Evolutionary conservation across 2,329 filamentous ascomycete species (phyloP), one percentile per base, ranked within the genome.

Genomic region (Diaporthe destruens): DNA sequence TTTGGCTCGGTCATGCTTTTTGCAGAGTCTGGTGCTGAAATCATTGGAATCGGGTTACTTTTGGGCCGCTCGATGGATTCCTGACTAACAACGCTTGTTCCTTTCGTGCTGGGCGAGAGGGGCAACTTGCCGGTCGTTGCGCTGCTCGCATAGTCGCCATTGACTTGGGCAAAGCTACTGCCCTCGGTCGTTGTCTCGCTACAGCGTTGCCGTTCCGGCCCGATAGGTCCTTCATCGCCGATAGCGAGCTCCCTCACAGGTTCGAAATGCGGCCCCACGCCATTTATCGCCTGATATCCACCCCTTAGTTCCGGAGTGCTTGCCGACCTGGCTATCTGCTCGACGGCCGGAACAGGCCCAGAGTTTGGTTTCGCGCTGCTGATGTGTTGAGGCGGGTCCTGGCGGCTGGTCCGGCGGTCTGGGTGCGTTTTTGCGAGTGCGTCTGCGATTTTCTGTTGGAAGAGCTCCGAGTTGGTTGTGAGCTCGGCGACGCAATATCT

Each of bases 401-500:
- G 67, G 12, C 55, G 70, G 54, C 63, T 66, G 3, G 80, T 78
- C 53, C 77, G 81, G 71, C 79, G 79, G 36, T 82, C 79, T n/a
- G 81, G 79, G 18, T 82, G 84, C 77, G 84, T 84, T 57, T 82
- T 87, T 49, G 86, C 84, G 79, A 91, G 89, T 76, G 93, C 92
- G 65, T 91, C 85, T 49, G 88, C 85, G 54, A 96, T 89, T 75
- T 88, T 90, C 61, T 84, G 84, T 76, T 94, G 89, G 88, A 97
- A 98, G 7, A 92, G 86, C 2, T 84, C 82, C 80, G 92, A 93
- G 81, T 98, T 98, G 72, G 84, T 84, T 66, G 93, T 87, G 32
- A 98, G 91, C 81, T 98, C 94, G 34, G 93, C 89, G 16, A 97
- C 92, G 16, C 92, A 94, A 81, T 97, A 98, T 66, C 87, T 86